Conservation (phyloP, 192 early-diverging fungal genomes). For the Backusella australiensis region DNA sequence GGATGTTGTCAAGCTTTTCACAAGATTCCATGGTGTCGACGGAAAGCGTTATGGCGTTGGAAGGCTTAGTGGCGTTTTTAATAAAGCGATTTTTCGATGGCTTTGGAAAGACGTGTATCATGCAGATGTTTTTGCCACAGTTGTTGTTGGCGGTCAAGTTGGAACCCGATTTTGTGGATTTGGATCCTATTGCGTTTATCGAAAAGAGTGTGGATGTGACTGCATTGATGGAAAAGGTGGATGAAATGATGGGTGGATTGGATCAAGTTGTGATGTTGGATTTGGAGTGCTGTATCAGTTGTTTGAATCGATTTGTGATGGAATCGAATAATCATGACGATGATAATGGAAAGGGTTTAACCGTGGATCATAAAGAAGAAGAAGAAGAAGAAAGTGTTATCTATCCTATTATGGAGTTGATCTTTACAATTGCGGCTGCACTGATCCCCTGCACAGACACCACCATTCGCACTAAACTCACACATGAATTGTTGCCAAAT, state of each 20-base stretch:
- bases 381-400: background rate
- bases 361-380: background rate
- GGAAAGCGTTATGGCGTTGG: conserved; percentile 23
- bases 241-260: background rate
- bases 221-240: background rate
- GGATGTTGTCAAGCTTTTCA: conserved; percentile 24
- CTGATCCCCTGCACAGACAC: conserved; percentile 33
- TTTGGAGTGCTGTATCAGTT: conserved; percentile 34
- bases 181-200: conserved; percentile 27
- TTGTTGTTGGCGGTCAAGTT: conserved; percentile 18
- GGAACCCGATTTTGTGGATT: conserved; percentile 35
- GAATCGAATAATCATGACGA: background rate
- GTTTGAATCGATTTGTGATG: conserved; percentile 15
- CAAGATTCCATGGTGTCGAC: conserved; percentile 32
- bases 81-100: conserved; percentile 8
- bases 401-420: conserved; percentile 21
- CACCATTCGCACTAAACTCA: conserved; percentile 24
- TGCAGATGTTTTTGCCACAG: conserved; percentile 19
- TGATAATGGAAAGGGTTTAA: background rate
- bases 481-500: conserved; percentile 25
- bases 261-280: conserved; percentile 12
- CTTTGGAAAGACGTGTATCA: background rate
- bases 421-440: conserved; percentile 17
- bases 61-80: conserved; percentile 13
- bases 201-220: background rate